phyloP scores from a whole-genome alignment of 2,329 filamentous ascomycete genomes.

The Arachnomyces sp. region DNA sequence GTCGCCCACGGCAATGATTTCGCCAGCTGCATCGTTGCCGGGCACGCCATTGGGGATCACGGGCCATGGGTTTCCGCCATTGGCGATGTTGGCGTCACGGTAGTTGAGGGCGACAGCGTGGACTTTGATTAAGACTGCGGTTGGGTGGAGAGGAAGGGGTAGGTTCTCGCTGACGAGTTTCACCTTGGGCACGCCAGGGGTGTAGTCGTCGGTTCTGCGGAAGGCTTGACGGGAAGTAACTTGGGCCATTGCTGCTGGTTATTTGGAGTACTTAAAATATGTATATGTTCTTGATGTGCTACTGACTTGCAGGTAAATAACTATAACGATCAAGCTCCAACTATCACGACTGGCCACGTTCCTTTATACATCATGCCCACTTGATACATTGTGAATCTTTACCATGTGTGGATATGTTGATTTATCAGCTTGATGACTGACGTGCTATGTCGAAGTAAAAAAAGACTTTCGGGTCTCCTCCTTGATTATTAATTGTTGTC shows the following conservation, averaged over 20 bases:
- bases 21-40: conserved; percentile 36
- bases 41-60: conserved; percentile 25
- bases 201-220: conserved; percentile 27
- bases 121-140: conserved; percentile 56
- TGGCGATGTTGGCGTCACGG: conserved; percentile 40
- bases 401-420: too few species aligned
- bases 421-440: too few species aligned
- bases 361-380: too few species aligned
- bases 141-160: conserved; percentile 22
- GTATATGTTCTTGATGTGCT: too few species aligned
- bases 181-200: conserved; percentile 24
- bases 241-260: neutral
- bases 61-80: conserved; percentile 34
- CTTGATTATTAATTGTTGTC: too few species aligned
- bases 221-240: conserved; percentile 18
- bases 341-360: too few species aligned
- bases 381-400: too few species aligned
- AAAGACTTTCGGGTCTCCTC: too few species aligned
- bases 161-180: conserved; percentile 28
- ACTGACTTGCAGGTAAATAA: too few species aligned
- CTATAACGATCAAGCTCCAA: too few species aligned
- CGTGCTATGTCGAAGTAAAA: too few species aligned
- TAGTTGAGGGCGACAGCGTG: conserved; percentile 44
- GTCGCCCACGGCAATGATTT: conserved; percentile 32
- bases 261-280: too few species aligned